Percentiles rank a stretch among this genome's conserved stretches.
These are phyloP conservation scores for Xylaria arbuscula DNA, from an alignment of 2,329 filamentous ascomycete species.

Conservation along the genomic window DNA sequence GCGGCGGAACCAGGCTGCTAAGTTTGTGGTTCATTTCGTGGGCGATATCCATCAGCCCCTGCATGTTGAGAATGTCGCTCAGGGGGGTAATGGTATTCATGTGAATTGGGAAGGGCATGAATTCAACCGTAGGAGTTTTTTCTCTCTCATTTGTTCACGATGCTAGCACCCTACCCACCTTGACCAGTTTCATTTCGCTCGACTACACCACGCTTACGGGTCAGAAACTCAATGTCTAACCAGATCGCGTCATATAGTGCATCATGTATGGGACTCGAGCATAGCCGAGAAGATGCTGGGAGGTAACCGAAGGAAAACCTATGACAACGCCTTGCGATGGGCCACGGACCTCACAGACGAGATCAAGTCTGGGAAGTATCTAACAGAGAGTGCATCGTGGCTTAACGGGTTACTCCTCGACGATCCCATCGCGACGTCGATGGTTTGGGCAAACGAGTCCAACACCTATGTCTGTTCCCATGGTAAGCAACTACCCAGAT, in stretches of 20 bases:
- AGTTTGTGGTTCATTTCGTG: constrained; percentile 75
- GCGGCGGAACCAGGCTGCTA: constrained; percentile 68
- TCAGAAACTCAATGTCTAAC: constrained; percentile 26
- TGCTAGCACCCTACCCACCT: not conserved
- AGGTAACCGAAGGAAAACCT: constrained; percentile 61
- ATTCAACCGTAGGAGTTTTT: constrained; percentile 61
- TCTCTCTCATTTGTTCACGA: not conserved
- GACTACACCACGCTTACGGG: not conserved
- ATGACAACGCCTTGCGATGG: constrained; percentile 64
- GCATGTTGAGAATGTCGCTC: constrained; percentile 71
- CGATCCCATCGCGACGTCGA: constrained; percentile 65
- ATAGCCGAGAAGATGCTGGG: constrained; percentile 75
- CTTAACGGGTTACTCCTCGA: constrained; percentile 65
- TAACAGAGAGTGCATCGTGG: constrained; percentile 63
- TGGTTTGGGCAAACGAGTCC: constrained; percentile 72
- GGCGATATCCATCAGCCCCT: constrained; percentile 77
- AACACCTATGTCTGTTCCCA: constrained; percentile 72
- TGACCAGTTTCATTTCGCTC: not conserved
- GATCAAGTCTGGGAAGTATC: constrained; percentile 68
- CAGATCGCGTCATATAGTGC: constrained; percentile 54
- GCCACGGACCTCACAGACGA: constrained; percentile 65
- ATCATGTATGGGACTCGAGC: constrained; percentile 78
- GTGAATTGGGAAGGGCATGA: constrained; percentile 68
- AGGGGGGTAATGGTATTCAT: constrained; percentile 75
- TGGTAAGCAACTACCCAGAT: constrained; percentile 58